Base-by-base conservation (phyloP, 2,329 filamentous ascomycete genomes). In the Grosmannia huntii region DNA sequence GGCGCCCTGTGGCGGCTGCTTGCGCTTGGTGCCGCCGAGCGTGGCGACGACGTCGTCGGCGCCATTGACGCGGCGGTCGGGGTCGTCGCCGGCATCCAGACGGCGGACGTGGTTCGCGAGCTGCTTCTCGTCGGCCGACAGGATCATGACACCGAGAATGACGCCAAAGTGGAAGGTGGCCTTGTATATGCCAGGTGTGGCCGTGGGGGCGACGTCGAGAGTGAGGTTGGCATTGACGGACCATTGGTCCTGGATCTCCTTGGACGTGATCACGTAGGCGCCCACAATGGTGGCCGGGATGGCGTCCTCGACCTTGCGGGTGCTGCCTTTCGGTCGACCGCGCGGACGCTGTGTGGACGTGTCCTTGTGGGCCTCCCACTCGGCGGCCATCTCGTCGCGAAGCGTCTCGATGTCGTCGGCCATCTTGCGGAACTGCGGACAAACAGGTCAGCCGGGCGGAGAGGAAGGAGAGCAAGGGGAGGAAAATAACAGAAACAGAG, bases 111-210 rank as follows among this genome's bases (percentile, higher is more conserved):
- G 66, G 54, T 52, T 51, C 12, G 66, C 59, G 11, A 70, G 54
- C 41, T 59, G 55, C 31, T 61, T 59, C 59, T 67, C 60, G 57
- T 67, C 62, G 25, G 60, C 60, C 2, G 65, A 64, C 16, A 68
- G 53, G 4, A 68, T 57, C 65, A 69, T 68, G 25, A 67, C 61
- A 44, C 68, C 67, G 28, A 68, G 60, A 5, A 69, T 38, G 28
- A 67, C 58, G 21, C 69, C 64, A 59, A 69, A 68, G 57, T 70
- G 61, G 52, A 70, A 68, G 19, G 64, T 61, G 44, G 60, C 67
- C 58, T 66, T 61, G 60, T 64, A 70, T 53, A 70, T 58, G 44
- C 65, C 65, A 3, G 62, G 54, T 14, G 63, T 60, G 21, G 62
- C 59, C 23, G 66, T 67, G 28, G 60, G 55, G 5, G 55, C 57